These are phyloP conservation scores for Colletotrichum shisoi DNA, from an alignment of 2,329 filamentous ascomycete species.

Conservation along the genomic window DNA sequence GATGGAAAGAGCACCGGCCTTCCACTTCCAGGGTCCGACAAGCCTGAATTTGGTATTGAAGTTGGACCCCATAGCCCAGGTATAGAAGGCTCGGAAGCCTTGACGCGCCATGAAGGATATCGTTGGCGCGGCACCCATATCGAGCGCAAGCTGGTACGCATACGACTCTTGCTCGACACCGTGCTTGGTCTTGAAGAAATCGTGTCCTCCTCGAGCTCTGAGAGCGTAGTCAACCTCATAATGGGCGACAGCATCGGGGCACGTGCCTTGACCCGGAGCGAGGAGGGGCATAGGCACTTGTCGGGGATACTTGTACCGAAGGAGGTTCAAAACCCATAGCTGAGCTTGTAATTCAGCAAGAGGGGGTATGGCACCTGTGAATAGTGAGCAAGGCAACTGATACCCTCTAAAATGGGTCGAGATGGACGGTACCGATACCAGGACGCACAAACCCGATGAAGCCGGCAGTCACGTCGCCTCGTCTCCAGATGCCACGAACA, in stretches of 20 bases:
- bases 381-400: constrained; percentile 8
- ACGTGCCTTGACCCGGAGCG: constrained; percentile 6
- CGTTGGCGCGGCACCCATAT: constrained; percentile 55
- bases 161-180: constrained; percentile 61
- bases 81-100: constrained; percentile 50
- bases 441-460: constrained; percentile 60
- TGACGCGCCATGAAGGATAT: constrained; percentile 48
- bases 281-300: constrained; percentile 35
- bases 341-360: constrained; percentile 59
- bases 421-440: constrained; percentile 47
- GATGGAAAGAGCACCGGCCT: constrained; percentile 48
- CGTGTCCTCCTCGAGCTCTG: constrained; percentile 47
- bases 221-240: constrained; percentile 55
- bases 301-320: constrained; percentile 45
- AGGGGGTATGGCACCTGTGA: constrained; percentile 56
- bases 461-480: constrained; percentile 50
- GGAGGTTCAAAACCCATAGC: constrained; percentile 55
- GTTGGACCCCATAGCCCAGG: constrained; percentile 59
- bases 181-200: constrained; percentile 48
- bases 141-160: constrained; percentile 58
- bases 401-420: too few species aligned
- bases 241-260: constrained; percentile 43
- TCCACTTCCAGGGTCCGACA: constrained; percentile 55
- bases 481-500: constrained; percentile 62
- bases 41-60: constrained; percentile 60